A percentile compares a stretch with the other conserved stretches of the same genome.
phyloP scores from a whole-genome alignment of 2,329 filamentous ascomycete genomes.

The Phyllosticta ampelicida region DNA sequence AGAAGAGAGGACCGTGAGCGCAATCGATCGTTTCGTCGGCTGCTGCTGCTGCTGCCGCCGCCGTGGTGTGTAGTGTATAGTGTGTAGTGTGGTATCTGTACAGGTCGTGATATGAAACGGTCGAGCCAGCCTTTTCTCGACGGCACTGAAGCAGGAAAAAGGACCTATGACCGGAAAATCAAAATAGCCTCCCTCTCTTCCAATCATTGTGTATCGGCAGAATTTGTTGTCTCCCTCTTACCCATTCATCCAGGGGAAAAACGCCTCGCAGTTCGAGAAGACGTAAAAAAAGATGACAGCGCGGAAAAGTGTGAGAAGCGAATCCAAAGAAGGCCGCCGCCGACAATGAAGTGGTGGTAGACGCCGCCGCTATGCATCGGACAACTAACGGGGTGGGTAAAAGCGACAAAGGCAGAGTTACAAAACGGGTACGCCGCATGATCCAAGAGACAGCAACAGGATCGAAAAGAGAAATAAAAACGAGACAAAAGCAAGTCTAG shows the following conservation, averaged over 20 bases:
- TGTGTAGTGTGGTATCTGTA: not conserved
- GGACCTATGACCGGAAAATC: not conserved
- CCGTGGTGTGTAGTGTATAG: not conserved
- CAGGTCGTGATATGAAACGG: not conserved
- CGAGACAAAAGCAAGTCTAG: not conserved
- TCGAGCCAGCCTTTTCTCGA: not conserved
- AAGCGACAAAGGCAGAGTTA: not conserved
- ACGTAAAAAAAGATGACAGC: not conserved
- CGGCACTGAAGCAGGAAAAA: not conserved
- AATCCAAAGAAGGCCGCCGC: not conserved
- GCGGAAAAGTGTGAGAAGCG: not conserved
- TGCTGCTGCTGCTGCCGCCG: not conserved
- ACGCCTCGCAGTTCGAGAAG: not conserved
- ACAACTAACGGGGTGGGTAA: not conserved
- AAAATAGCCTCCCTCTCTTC: not conserved
- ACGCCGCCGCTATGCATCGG: not conserved
- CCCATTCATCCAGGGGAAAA: not conserved
- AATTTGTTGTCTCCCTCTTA: not conserved
- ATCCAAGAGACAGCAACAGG: slow-evolving; percentile 1
- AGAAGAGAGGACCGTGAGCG: slow-evolving; percentile 1
- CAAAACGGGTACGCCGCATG: not conserved
- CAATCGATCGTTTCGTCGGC: not conserved
- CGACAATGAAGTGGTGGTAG: not conserved
- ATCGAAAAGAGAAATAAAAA: not conserved
- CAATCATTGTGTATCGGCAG: not conserved